Percentiles rank a stretch among this genome's conserved stretches.
These are phyloP conservation scores for Botrytis fabae DNA, from an alignment of 2,329 filamentous ascomycete species.

Conservation along the genomic window DNA sequence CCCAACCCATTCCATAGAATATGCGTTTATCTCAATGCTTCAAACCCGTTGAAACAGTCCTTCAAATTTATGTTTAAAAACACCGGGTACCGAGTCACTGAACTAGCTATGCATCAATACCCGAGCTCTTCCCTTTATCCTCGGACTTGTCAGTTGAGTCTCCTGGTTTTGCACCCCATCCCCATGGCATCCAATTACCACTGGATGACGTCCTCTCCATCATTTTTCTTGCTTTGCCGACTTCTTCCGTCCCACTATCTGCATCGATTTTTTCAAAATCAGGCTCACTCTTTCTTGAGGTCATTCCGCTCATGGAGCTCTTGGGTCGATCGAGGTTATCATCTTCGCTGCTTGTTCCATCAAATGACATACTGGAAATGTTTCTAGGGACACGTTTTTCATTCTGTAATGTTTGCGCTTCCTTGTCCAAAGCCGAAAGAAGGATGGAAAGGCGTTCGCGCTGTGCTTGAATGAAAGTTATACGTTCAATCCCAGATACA, in stretches of 20 bases:
- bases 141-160: constrained; percentile 23
- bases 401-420: constrained; percentile 63
- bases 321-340: constrained; percentile 35
- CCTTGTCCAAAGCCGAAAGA: constrained; percentile 74
- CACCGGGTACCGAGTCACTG: neutral
- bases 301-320: constrained; percentile 54
- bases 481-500: constrained; percentile 66
- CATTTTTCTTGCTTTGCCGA: constrained; percentile 39
- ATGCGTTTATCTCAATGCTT: constrained; percentile 13
- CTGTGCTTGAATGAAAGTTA: constrained; percentile 75
- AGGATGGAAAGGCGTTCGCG: constrained; percentile 74
- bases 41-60: neutral
- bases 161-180: constrained; percentile 42
- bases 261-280: constrained; percentile 90
- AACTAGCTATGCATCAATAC: constrained; percentile 27
- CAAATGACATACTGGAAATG: constrained; percentile 34
- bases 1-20: neutral
- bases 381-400: constrained; percentile 36
- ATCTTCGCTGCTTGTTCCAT: constrained; percentile 39
- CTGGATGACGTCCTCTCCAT: constrained; percentile 40
- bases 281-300: constrained; percentile 79
- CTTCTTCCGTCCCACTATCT: constrained; percentile 63
- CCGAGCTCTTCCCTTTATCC: constrained; percentile 30
- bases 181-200: constrained; percentile 53
- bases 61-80: constrained; percentile 9